Evolutionary conservation across 2,329 filamentous ascomycete genomes (phyloP).

Genomic region (Beauveria asiatica): DNA sequence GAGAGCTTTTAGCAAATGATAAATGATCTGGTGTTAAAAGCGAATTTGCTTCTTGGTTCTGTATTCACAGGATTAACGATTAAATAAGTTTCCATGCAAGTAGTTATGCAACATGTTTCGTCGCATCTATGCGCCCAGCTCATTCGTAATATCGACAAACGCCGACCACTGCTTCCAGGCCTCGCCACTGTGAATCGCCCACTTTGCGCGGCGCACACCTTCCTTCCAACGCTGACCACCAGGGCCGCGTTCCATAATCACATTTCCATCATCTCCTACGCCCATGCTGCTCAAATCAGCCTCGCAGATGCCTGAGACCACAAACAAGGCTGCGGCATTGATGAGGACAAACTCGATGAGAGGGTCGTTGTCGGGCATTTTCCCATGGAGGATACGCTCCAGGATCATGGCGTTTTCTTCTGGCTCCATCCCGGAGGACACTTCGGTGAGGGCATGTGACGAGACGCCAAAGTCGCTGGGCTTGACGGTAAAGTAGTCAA

Average conservation of each 20-base stretch:
- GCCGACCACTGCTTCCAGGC: conserved; percentile 74
- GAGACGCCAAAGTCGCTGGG: conserved; percentile 83
- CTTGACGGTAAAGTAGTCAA: conserved; percentile 69
- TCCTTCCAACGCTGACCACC: conserved; percentile 92
- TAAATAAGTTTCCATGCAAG: neutral
- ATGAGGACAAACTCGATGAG: conserved; percentile 90
- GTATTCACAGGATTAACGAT: neutral
- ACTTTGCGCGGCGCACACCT: conserved; percentile 76
- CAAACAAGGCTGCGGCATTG: conserved; percentile 84
- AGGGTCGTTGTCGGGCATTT: conserved; percentile 67
- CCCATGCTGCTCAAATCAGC: conserved; percentile 74
- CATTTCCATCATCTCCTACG: conserved; percentile 67
- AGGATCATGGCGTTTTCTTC: conserved; percentile 82
- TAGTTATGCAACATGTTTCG: neutral
- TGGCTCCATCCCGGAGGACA: conserved; percentile 79
- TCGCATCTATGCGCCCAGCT: conserved; percentile 20
- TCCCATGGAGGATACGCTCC: conserved; percentile 63
- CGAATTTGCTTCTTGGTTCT: neutral
- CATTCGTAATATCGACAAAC: conserved; percentile 78
- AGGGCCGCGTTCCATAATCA: conserved; percentile 74
- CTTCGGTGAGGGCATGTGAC: conserved; percentile 63
- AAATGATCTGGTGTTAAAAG: neutral
- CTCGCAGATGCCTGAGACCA: conserved; percentile 79
- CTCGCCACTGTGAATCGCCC: conserved; percentile 78
- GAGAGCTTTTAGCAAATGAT: too few relatives aligned